Evolutionary conservation across 1,284 basidiomycete species (phyloP), one percentile per base, ranked within the genome.

Genomic region (Entoloma clypeatum): DNA sequence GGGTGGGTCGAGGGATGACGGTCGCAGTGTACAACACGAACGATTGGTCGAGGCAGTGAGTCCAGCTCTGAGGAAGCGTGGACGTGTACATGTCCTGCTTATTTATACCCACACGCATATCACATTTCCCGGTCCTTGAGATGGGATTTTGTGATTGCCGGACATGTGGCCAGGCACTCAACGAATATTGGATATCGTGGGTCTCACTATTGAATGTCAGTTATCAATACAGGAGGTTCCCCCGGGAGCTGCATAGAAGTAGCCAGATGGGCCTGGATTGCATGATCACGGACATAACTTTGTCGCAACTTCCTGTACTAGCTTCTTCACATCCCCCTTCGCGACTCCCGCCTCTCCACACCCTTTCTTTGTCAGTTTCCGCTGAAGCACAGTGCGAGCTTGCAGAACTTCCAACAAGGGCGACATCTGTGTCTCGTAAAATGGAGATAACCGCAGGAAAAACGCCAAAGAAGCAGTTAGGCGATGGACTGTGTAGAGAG

Each of bases 381-480:
- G 57, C 51, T 66, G 66, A 42, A 90, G 55, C 26, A 71, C 71
- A 6, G 67, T 62, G 36, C 65, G 71, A 8, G 77, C 77, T 34
- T 81, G 77, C 22, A 95, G 63, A 4, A 89, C 83, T 46, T 90
- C 81, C 18, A 93, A 61, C 48, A 93, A 56, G 1, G 77, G 69
- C 2, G 45, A 53, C 7, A 81, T 47, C 48, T 79, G 69, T 1
- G 61, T 59, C 18, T 81, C 75, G 47, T 81, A 75, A 23, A 68
- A 72, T 1, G 81, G 81, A 9, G 79, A 86, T 14, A 91, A 62
- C 28, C 87, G 77, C 38, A 93, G 51, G 32, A 88, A 59, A 54
- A 89, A 76, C 1, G 78, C 87, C 21, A 93, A 62, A 7, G 84
- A 81, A 1, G 87, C 89, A 1, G 78, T 73, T 31, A 94, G 63